These are phyloP conservation scores for Acorus calamus DNA, from an alignment of 106 monocot species.

Conservation along the genomic window DNA sequence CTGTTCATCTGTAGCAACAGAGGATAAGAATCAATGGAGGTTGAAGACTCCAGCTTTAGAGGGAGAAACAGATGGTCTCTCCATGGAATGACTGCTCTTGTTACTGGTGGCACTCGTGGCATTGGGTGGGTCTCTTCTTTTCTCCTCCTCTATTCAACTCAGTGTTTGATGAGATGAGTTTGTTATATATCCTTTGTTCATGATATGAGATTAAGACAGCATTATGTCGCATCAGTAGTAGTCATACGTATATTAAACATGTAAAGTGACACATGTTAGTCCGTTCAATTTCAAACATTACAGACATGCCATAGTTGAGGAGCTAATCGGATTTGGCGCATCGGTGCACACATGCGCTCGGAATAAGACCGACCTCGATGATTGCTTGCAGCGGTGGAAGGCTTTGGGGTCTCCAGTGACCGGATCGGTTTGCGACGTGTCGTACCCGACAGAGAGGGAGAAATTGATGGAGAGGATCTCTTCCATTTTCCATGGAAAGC, in stretches of 20 bases:
- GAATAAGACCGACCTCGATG: not conserved
- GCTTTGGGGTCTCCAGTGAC: not conserved
- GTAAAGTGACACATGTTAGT: too few relatives aligned
- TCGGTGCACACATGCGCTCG: constrained; percentile 10
- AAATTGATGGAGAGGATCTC: not conserved
- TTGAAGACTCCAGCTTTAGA: too few relatives aligned
- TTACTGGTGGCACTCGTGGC: constrained; percentile 2
- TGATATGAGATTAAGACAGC: too few relatives aligned
- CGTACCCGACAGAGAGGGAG: not conserved
- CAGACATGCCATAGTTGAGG: constrained; percentile 9
- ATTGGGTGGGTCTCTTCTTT: not conserved
- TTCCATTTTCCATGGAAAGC: not conserved
- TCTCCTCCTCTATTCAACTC: not conserved
- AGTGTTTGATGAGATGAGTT: too few relatives aligned
- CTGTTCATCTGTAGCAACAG: too few relatives aligned
- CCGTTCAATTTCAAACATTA: too few relatives aligned
- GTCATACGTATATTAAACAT: too few relatives aligned
- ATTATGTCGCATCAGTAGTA: too few relatives aligned
- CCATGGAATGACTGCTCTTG: not conserved
- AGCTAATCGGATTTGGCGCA: not conserved
- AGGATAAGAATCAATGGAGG: too few relatives aligned
- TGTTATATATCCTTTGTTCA: too few relatives aligned
- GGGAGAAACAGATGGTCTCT: not conserved
- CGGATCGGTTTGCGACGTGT: constrained; percentile 5
- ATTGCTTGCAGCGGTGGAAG: not conserved